A percentile compares a stretch with the other conserved stretches of the same genome.
phyloP scores from a whole-genome alignment of 768 basidiomycete genomes.

The Mycena sanguinolenta region DNA sequence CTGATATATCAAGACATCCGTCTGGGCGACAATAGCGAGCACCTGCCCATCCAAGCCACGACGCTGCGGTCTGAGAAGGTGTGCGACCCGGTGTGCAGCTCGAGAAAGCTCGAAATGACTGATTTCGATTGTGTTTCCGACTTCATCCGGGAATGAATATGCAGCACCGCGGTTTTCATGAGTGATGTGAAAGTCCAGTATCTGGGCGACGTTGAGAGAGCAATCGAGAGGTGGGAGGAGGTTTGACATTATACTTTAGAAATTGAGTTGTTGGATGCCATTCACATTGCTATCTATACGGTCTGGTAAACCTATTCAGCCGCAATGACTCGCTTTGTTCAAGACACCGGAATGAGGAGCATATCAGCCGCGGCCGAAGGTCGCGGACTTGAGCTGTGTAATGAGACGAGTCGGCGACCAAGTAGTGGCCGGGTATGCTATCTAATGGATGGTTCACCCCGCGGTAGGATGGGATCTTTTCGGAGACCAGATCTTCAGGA shows the following conservation, averaged over 20 bases:
- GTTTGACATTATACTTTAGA: conserved; percentile 14
- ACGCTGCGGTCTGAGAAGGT: conserved; percentile 52
- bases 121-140: conserved; percentile 43
- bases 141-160: conserved; percentile 42
- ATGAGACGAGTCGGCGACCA: too few relatives aligned
- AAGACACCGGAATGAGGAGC: too few relatives aligned
- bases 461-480: too few relatives aligned
- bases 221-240: conserved; percentile 24
- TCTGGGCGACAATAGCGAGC: conserved; percentile 52
- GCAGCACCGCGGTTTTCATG: conserved; percentile 9
- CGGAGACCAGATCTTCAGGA: too few relatives aligned
- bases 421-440: too few relatives aligned
- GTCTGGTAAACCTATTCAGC: too few relatives aligned
- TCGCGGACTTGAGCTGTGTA: too few relatives aligned
- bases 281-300: too few relatives aligned
- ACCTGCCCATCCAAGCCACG: conserved; percentile 47
- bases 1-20: conserved; percentile 54
- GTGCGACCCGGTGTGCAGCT: conserved; percentile 60
- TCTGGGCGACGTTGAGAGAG: conserved; percentile 23
- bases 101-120: conserved; percentile 58
- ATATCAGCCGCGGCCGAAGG: too few relatives aligned
- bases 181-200: conserved; percentile 11
- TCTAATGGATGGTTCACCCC: too few relatives aligned
- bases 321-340: too few relatives aligned
- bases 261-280: too few relatives aligned